Evolutionary conservation across 495 filamentous ascomycete species (phyloP).

Genomic region (Penicillium paxilli): DNA sequence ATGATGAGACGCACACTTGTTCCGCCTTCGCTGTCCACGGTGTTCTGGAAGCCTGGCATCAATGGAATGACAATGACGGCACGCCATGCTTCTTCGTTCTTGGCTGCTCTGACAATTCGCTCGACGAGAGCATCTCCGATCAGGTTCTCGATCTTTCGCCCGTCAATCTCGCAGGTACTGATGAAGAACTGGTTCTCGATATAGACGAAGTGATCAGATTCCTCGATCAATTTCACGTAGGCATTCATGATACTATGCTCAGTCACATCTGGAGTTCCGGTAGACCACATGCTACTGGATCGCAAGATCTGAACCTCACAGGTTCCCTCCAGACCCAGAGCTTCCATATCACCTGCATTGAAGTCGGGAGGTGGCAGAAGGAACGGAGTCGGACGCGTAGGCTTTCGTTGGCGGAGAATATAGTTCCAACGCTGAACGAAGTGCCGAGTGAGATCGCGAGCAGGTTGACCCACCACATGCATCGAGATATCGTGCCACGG

Average conservation of each 20-base stretch:
- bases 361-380: slow-evolving; percentile 92
- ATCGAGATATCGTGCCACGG: slow-evolving; percentile 99
- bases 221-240: slow-evolving; percentile 90
- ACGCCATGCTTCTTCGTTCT: slow-evolving; percentile 86
- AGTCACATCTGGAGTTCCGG: slow-evolving; percentile 76
- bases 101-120: slow-evolving; percentile 80
- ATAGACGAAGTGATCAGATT: slow-evolving; percentile 96
- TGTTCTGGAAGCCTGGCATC: slow-evolving; percentile 98
- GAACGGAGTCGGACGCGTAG: slow-evolving; percentile 91
- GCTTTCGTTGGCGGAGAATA: slow-evolving; percentile 88
- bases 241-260: slow-evolving; percentile 96
- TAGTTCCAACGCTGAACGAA: slow-evolving; percentile 99
- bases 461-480: slow-evolving; percentile 97
- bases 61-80: slow-evolving; percentile 93
- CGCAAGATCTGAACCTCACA: slow-evolving; percentile 96
- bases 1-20: slow-evolving; percentile 94
- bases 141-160: slow-evolving; percentile 82
- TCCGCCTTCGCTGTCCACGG: slow-evolving; percentile 89
- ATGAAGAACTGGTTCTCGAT: slow-evolving; percentile 99
- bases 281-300: slow-evolving; percentile 87
- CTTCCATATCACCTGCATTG: slow-evolving; percentile 78
- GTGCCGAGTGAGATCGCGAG: slow-evolving; percentile 89
- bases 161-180: slow-evolving; percentile 85
- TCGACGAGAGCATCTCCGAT: slow-evolving; percentile 96
- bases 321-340: slow-evolving; percentile 83